Conservation (phyloP, 2,329 filamentous ascomycete genomes). For the Aspergillus felis region DNA sequence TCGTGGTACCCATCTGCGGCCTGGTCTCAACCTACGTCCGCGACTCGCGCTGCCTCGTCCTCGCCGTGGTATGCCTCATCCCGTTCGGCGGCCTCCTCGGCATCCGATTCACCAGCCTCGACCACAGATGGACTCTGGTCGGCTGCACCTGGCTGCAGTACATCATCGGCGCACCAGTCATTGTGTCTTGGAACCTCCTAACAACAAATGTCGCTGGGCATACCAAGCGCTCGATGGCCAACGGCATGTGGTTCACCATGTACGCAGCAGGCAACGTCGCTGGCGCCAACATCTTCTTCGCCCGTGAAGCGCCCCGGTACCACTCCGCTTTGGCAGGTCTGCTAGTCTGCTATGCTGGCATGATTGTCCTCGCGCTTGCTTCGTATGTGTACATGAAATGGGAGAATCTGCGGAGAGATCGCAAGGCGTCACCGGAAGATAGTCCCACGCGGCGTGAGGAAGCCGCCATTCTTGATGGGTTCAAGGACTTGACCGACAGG, state of each 20-base stretch:
- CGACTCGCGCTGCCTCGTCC: slow-evolving; percentile 35
- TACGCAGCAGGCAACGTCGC: slow-evolving; percentile 48
- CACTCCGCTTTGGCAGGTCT: slow-evolving; percentile 43
- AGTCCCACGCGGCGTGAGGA: slow-evolving; percentile 2
- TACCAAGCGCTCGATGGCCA: slow-evolving; percentile 49
- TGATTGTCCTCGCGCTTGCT: slow-evolving; percentile 32
- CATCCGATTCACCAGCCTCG: slow-evolving; percentile 46
- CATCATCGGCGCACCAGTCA: slow-evolving; percentile 48
- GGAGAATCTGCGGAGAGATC: slow-evolving; percentile 23
- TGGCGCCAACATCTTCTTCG: slow-evolving; percentile 47
- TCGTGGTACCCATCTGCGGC: slow-evolving; percentile 34
- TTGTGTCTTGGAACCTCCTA: slow-evolving; percentile 51
- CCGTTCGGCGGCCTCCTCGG: slow-evolving; percentile 48
- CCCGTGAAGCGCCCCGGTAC: slow-evolving; percentile 43
- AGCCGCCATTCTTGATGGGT: slow-evolving; percentile 28
- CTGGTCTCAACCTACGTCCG: slow-evolving; percentile 43
- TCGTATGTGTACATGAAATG: slow-evolving; percentile 23
- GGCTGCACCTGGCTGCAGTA: slow-evolving; percentile 54
- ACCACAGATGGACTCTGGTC: slow-evolving; percentile 48
- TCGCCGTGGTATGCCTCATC: slow-evolving; percentile 26
- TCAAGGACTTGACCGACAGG: slow-evolving; percentile 36
- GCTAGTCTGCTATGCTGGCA: slow-evolving; percentile 42
- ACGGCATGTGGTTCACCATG: slow-evolving; percentile 49
- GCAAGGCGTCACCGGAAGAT: neutral
- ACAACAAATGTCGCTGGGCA: slow-evolving; percentile 48